Percentiles rank a stretch among this genome's conserved stretches.
Evolutionary conservation across 176 grass and related monocot genomes (phyloP).

Genomic region (Leersia perrieri): DNA sequence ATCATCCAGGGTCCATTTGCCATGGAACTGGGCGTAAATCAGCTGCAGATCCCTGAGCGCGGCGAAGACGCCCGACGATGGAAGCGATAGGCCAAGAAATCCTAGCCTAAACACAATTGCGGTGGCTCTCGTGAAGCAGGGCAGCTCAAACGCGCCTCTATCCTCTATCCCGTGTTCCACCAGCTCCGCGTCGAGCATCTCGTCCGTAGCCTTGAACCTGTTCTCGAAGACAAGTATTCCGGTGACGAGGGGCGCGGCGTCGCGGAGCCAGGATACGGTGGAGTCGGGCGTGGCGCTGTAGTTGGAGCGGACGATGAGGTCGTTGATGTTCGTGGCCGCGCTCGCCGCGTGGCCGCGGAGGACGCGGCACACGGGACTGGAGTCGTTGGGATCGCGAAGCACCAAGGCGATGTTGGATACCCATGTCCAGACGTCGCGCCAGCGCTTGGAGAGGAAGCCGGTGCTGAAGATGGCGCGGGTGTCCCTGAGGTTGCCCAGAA

Average conservation of each 20-base stretch:
- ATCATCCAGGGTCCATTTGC: neutral
- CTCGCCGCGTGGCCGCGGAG: neutral
- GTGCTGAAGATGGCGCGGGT: neutral
- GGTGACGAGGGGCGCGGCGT: neutral
- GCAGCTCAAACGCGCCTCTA: neutral
- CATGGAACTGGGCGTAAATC: neutral
- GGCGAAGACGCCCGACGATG: neutral
- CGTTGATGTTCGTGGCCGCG: neutral
- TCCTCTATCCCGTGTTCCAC: too few species aligned
- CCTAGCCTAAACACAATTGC: neutral
- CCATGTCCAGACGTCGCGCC: neutral
- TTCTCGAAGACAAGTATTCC: neutral
- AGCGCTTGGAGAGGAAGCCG: neutral
- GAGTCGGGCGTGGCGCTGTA: neutral
- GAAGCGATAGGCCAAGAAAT: neutral
- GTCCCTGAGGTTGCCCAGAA: neutral
- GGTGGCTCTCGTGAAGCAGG: slow-evolving; percentile 6
- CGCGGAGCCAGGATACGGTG: neutral
- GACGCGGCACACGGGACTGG: neutral
- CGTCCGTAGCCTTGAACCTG: neutral
- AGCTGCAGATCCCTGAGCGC: neutral
- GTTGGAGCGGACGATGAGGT: neutral
- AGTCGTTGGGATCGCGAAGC: neutral
- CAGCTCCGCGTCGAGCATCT: neutral
- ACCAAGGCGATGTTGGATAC: neutral